These are phyloP conservation scores for Gloeopeniophorella convolvens DNA, from an alignment of 768 basidiomycete species.

Conservation along the genomic window DNA sequence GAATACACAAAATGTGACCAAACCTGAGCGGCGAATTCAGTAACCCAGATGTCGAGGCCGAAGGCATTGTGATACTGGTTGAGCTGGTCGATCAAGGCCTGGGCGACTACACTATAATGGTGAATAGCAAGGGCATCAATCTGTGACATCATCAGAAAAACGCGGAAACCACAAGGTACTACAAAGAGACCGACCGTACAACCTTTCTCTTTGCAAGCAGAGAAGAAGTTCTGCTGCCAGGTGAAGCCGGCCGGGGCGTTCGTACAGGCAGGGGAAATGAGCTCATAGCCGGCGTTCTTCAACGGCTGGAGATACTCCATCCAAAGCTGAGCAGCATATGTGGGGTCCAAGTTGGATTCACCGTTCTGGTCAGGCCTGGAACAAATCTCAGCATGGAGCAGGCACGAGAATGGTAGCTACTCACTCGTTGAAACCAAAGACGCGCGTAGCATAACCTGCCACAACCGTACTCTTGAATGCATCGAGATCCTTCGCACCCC, in stretches of 20 bases:
- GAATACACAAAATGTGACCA: not conserved
- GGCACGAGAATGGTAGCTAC: slow-evolving; percentile 31
- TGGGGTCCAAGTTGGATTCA: slow-evolving; percentile 57
- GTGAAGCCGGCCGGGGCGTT: slow-evolving; percentile 46
- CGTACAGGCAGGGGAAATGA: slow-evolving; percentile 65
- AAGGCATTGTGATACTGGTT: slow-evolving; percentile 40
- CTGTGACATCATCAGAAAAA: slow-evolving; percentile 29
- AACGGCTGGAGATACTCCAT: slow-evolving; percentile 55
- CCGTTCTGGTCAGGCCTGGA: slow-evolving; percentile 58
- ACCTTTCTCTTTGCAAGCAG: slow-evolving; percentile 35
- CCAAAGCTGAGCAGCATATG: slow-evolving; percentile 50
- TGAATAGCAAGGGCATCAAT: slow-evolving; percentile 56
- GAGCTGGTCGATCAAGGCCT: slow-evolving; percentile 49
- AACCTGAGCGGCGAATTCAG: slow-evolving; percentile 68
- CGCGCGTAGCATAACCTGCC: slow-evolving; percentile 43
- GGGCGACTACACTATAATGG: slow-evolving; percentile 51
- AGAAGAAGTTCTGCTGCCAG: slow-evolving; percentile 63
- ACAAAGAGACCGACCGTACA: slow-evolving; percentile 42
- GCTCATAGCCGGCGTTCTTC: slow-evolving; percentile 43
- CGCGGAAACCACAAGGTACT: not conserved
- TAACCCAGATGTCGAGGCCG: slow-evolving; percentile 44
- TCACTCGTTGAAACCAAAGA: slow-evolving; percentile 72
- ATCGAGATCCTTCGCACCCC: slow-evolving; percentile 48
- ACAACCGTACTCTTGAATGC: slow-evolving; percentile 44
- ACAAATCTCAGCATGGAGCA: slow-evolving; percentile 4